These are phyloP conservation scores for Trichoderma lentiforme DNA, from an alignment of 2,329 filamentous ascomycete genomes.

Conservation along the genomic window DNA sequence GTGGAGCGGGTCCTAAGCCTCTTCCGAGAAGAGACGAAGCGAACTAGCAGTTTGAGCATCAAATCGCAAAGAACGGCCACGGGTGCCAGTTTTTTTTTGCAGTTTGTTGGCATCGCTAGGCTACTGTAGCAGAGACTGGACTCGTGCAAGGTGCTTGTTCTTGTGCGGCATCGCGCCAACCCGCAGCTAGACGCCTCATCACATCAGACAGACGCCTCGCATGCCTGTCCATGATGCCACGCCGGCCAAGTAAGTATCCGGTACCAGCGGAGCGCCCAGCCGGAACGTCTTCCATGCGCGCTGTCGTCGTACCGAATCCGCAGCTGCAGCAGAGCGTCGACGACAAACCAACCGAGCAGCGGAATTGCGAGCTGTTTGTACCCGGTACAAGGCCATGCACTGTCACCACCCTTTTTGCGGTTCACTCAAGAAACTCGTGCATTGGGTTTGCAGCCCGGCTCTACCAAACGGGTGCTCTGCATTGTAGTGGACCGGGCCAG, in stretches of 20 bases:
- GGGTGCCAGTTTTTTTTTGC: background rate
- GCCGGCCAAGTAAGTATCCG: background rate
- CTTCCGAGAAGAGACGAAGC: constrained; percentile 7
- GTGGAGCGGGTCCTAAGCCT: constrained; percentile 27
- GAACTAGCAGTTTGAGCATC: background rate
- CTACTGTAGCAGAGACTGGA: background rate
- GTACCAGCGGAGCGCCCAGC: background rate
- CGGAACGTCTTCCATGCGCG: background rate
- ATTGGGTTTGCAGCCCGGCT: background rate
- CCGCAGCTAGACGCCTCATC: background rate
- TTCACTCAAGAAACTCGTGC: background rate
- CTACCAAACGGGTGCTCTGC: constrained; percentile 11
- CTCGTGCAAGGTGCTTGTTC: background rate
- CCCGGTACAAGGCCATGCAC: background rate
- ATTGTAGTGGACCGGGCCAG: background rate
- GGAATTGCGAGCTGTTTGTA: background rate
- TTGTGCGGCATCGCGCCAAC: background rate
- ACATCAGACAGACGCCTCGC: background rate
- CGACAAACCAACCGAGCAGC: background rate
- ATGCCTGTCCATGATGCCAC: background rate
- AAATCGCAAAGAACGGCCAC: too few relatives aligned
- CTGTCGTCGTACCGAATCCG: background rate
- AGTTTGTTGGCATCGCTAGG: too few relatives aligned
- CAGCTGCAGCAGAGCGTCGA: background rate
- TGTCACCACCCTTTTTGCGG: constrained; percentile 1